phyloP scores from a whole-genome alignment of 495 filamentous ascomycete genomes.

The Haplographium delicatum region DNA sequence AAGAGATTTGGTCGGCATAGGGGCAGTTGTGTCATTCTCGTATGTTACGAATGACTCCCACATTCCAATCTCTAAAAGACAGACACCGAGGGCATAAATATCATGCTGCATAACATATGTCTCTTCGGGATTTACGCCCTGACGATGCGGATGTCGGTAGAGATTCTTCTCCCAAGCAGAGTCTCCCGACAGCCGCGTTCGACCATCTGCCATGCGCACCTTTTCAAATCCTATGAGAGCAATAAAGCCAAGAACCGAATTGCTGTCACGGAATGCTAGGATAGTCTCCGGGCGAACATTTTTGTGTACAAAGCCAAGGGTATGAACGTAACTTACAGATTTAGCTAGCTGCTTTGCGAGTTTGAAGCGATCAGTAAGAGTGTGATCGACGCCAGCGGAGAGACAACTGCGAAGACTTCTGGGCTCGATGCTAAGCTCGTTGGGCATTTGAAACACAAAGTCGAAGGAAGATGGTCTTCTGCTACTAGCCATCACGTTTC shows the following conservation, averaged over 20 bases:
- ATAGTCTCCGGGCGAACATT: conserved; percentile 51
- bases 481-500: background rate
- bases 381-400: background rate
- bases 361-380: background rate
- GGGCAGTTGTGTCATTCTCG: no score
- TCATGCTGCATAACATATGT: conserved; percentile 57
- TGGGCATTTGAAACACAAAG: conserved; percentile 8
- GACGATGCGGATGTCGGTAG: conserved; percentile 52
- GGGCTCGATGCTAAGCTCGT: background rate
- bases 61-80: conserved; percentile 55
- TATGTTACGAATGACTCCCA: no score
- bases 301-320: conserved; percentile 51
- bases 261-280: conserved; percentile 33
- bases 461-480: conserved; percentile 4
- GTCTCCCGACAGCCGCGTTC: conserved; percentile 37
- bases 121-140: conserved; percentile 36
- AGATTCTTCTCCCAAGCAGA: conserved; percentile 40
- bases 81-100: conserved; percentile 58
- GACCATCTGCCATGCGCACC: conserved; percentile 37
- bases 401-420: background rate
- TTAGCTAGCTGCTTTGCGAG: conserved; percentile 41
- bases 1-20: background rate
- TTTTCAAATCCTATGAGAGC: conserved; percentile 49
- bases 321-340: conserved; percentile 47
- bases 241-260: conserved; percentile 17